Evolutionary conservation across 208 protist genomes (phyloP).

Genomic region (Leptomonas seymouri): DNA sequence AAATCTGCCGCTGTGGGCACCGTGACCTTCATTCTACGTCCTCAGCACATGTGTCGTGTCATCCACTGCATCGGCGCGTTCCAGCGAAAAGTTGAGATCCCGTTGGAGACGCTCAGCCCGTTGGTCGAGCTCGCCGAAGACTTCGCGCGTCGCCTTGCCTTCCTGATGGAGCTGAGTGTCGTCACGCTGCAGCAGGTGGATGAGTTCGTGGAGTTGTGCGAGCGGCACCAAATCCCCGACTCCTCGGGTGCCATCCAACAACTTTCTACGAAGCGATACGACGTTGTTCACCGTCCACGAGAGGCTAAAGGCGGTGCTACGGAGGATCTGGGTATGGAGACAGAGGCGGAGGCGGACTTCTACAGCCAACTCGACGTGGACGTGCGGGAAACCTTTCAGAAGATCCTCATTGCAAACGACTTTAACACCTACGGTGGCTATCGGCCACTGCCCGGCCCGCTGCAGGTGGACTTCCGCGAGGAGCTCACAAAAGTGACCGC

Average conservation of each 20-base stretch:
- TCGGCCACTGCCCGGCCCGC: slow-evolving; percentile 54
- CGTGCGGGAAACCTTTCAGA: slow-evolving; percentile 67
- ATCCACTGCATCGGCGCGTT: slow-evolving; percentile 38
- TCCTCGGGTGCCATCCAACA: slow-evolving; percentile 32
- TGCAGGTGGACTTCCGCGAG: slow-evolving; percentile 79
- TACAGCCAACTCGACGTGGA: slow-evolving; percentile 66
- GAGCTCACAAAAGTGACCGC: slow-evolving; percentile 52
- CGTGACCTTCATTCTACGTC: slow-evolving; percentile 37
- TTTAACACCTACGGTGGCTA: slow-evolving; percentile 57
- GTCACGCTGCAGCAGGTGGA: slow-evolving; percentile 58
- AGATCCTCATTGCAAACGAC: slow-evolving; percentile 55
- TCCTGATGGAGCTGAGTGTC: slow-evolving; percentile 51
- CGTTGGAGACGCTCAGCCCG: slow-evolving; percentile 55
- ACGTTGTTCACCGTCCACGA: slow-evolving; percentile 11
- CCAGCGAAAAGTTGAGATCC: slow-evolving; percentile 51
- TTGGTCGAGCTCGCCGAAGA: slow-evolving; percentile 54
- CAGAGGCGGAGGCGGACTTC: slow-evolving; percentile 47
- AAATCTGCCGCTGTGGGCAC: slow-evolving; percentile 3
- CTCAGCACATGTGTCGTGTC: slow-evolving; percentile 64
- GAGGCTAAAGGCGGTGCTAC: background rate
- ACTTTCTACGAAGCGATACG: slow-evolving; percentile 28
- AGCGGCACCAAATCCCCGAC: slow-evolving; percentile 63
- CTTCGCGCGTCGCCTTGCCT: slow-evolving; percentile 53
- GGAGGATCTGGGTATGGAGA: background rate
- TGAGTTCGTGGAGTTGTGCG: slow-evolving; percentile 44